These are phyloP conservation scores for Pseudogymnoascus sp. DNA, from an alignment of 2,329 filamentous ascomycete species.

Conservation along the genomic window DNA sequence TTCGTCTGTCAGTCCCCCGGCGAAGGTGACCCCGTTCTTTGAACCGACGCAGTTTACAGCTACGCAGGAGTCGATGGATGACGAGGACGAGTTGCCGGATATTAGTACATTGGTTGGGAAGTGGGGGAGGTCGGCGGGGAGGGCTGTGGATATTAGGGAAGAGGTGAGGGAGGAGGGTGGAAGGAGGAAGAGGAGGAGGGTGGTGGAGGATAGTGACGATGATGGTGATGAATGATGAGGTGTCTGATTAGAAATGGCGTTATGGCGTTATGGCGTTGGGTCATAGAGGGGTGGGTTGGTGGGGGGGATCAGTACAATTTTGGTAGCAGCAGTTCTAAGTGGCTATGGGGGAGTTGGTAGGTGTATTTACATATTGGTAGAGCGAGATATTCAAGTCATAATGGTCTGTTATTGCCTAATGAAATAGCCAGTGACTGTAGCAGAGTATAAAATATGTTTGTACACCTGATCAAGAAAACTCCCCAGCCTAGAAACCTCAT, in stretches of 20 bases:
- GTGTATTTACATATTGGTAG: not conserved
- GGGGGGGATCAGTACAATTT: too few relatives aligned
- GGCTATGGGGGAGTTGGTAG: not conserved
- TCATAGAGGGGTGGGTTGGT: not conserved
- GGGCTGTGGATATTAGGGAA: not conserved
- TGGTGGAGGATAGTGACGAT: slow-evolving; percentile 4
- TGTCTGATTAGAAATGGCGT: not conserved
- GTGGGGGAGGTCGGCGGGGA: not conserved
- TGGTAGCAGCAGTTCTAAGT: not conserved
- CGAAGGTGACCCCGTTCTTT: slow-evolving; percentile 28
- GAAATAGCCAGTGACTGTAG: not conserved
- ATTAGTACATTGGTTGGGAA: slow-evolving; percentile 5
- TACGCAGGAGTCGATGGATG: slow-evolving; percentile 35
- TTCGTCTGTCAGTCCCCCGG: not conserved
- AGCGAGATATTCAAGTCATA: not conserved
- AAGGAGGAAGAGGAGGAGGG: slow-evolving; percentile 6
- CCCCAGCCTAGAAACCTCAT: not conserved
- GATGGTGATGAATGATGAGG: not conserved
- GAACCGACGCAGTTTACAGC: slow-evolving; percentile 32
- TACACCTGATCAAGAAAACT: not conserved
- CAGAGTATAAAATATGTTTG: not conserved
- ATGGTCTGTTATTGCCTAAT: not conserved
- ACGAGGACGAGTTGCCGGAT: slow-evolving; percentile 23
- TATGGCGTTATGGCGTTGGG: not conserved
- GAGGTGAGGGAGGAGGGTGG: not conserved